These are phyloP conservation scores for Salvia sclarea DNA, from an alignment of 305 asterid species.

Conservation along the genomic window DNA sequence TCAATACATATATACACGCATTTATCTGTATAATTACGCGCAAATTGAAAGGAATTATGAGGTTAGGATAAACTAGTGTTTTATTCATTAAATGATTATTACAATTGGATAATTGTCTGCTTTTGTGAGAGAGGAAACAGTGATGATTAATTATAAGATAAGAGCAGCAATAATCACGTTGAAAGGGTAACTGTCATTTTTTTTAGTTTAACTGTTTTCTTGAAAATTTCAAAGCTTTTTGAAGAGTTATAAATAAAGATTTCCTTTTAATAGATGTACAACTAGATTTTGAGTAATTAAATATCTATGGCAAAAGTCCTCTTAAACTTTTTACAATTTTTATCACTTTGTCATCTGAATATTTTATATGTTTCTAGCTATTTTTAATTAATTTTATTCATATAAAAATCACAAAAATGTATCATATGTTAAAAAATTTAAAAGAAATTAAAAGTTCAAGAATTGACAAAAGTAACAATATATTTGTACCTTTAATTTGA, in stretches of 20 bases:
- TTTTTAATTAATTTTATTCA: neutral
- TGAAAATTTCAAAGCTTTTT: neutral
- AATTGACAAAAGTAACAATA: too few species aligned
- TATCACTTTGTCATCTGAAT: too few species aligned
- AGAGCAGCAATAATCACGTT: neutral
- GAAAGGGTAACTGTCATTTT: neutral
- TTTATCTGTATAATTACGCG: neutral
- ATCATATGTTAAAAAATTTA: too few species aligned
- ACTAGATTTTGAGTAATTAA: neutral
- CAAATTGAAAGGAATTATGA: too few species aligned
- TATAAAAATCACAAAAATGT: too few species aligned
- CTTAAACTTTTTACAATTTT: too few species aligned
- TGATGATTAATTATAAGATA: neutral
- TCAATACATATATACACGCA: neutral
- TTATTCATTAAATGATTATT: neutral
- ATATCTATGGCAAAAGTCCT: too few species aligned
- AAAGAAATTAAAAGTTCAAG: too few species aligned
- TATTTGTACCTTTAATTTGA: too few species aligned
- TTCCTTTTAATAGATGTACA: neutral
- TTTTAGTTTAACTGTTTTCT: neutral
- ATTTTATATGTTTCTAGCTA: neutral
- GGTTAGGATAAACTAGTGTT: slow-evolving; percentile 8
- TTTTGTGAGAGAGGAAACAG: neutral
- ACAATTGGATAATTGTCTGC: neutral
- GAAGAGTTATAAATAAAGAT: neutral